Evolutionary conservation across 768 basidiomycete species (phyloP), one percentile per base, ranked within the genome.

Genomic region (Collybia mongolica): DNA sequence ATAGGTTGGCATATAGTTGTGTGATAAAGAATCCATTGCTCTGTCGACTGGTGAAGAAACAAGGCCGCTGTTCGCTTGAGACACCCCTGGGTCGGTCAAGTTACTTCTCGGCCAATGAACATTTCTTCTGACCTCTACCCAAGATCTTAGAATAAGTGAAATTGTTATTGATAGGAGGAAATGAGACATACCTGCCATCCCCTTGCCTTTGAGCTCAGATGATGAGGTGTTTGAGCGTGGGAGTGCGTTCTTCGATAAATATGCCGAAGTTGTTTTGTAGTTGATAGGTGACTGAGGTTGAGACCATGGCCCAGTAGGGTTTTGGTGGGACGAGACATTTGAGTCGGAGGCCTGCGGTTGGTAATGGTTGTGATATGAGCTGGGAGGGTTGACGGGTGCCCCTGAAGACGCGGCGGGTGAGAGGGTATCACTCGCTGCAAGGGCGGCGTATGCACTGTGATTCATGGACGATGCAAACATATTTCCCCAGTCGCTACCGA

Each of bases 391-490:
- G 26, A 69, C 69, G 20, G 73, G 65, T 39, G 60, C 54, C 40
- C 54, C 66, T 39, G 64, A 64, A 41, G 51, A 24, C 50, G 65
- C 49, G 54, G 46, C 65, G 59, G 72, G 73, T 43, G 69, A 72
- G 36, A 88, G 66, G 40, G 81, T 72, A 57, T 80, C 82, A 59
- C 81, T 82, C 2, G 84, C 78, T 11, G 81, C 75, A 38, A 88
- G 76, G 29, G 79, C 76, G 36, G 82, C 78, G 58, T 86, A 87
- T 28, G 82, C 68, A 39, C 76, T 62, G 5, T 84, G 81, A 52
- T 84, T 76, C 44, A 88, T 70, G 2, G 88, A 81, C 3, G 77
- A 63, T n/a, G 85, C 71, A 64, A 86, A 86, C 17, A 86, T 46
- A 55, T 73, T 69, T 20, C 65, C 68, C 87, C 87, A 89, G 60